Evolutionary conservation across 371 early-diverging fungal genomes (phyloP).

Genomic region (Haplosporangium sp.): DNA sequence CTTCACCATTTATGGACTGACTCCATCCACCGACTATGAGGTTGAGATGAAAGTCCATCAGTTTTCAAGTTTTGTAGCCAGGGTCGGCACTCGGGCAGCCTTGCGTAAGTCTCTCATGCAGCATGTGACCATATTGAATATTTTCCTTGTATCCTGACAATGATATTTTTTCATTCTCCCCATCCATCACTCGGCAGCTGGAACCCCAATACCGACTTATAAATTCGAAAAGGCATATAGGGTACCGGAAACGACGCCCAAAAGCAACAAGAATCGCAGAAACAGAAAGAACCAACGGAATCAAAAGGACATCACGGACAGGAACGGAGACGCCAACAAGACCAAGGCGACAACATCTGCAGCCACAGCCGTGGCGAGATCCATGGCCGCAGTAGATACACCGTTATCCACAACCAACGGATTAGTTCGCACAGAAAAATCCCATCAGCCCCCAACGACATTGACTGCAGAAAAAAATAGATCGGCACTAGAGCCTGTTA

Average conservation of each 20-base stretch:
- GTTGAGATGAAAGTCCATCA: conserved; percentile 52
- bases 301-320: conserved; percentile 28
- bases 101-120: conserved; percentile 28
- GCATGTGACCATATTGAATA: too few relatives aligned
- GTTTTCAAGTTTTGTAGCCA: conserved; percentile 44
- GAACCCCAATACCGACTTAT: conserved; percentile 15
- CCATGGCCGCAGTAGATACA: neutral
- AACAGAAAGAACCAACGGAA: conserved; percentile 38
- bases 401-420: neutral
- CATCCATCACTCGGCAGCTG: conserved; percentile 21
- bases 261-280: conserved; percentile 31
- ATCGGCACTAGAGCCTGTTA: conserved; percentile 8
- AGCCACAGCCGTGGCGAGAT: neutral
- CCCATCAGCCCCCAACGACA: neutral
- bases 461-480: neutral
- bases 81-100: conserved; percentile 52
- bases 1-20: conserved; percentile 47
- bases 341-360: neutral
- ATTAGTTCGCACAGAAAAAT: neutral
- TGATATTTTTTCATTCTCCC: neutral
- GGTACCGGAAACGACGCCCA: conserved; percentile 10
- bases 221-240: conserved; percentile 9
- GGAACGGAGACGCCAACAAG: conserved; percentile 4
- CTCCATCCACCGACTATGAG: conserved; percentile 54
- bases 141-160: conserved; percentile 2